Percentiles rank a stretch among this genome's conserved stretches.
Evolutionary conservation across 345 rosid genomes (phyloP).

Genomic region (Dipteronia dyeriana): DNA sequence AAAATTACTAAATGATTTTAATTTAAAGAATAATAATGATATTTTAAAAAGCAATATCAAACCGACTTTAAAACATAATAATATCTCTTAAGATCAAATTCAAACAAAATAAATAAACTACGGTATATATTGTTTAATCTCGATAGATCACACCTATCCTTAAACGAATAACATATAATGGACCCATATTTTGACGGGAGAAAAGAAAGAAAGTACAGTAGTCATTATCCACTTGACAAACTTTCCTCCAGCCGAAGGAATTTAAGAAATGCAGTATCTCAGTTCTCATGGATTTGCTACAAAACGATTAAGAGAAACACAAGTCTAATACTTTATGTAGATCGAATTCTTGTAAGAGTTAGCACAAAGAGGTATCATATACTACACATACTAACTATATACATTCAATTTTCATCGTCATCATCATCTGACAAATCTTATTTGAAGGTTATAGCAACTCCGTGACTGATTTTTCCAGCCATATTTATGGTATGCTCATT

Average conservation of each 20-base stretch:
- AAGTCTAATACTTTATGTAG: neutral
- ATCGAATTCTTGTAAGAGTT: conserved; percentile 11
- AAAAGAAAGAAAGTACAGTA: too few species aligned
- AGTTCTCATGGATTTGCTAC: neutral
- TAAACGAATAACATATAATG: too few species aligned
- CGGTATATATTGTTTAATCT: too few species aligned
- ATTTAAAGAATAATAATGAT: too few species aligned
- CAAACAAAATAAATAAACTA: too few species aligned
- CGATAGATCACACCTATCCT: too few species aligned
- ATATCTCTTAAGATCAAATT: too few species aligned
- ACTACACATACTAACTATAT: conserved; percentile 14
- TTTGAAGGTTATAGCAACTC: conserved; percentile 1
- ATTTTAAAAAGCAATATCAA: too few species aligned
- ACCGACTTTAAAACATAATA: too few species aligned
- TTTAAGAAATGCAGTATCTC: neutral
- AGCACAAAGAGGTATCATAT: conserved; percentile 8
- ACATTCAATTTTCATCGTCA: conserved; percentile 7
- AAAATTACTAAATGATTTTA: too few species aligned
- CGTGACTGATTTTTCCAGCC: neutral
- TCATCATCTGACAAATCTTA: conserved; percentile 12
- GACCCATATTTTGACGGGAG: too few species aligned
- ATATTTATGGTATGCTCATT: neutral
- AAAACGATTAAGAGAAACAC: neutral
- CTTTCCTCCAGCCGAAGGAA: neutral
- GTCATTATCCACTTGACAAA: neutral